phyloP scores from a whole-genome alignment of 805 yeast genomes.

The Pichia sporocuriosa region DNA sequence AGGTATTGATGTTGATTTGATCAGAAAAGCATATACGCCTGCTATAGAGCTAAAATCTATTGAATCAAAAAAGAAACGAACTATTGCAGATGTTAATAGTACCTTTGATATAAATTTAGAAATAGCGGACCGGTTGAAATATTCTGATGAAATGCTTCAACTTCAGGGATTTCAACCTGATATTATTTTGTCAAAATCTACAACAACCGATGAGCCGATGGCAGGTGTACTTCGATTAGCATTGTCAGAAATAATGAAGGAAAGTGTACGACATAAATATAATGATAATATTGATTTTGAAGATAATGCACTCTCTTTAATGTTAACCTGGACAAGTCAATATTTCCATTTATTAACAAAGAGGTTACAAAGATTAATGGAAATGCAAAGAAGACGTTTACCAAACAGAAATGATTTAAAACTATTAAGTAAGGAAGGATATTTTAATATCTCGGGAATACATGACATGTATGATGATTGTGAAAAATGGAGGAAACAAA shows the following conservation, averaged over 20 bases:
- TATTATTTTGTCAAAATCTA: background rate
- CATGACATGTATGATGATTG: conserved; percentile 27
- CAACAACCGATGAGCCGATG: conserved; percentile 5
- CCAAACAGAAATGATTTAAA: conserved; percentile 48
- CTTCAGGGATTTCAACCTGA: background rate
- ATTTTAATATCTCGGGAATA: conserved; percentile 35
- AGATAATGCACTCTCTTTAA: background rate
- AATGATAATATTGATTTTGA: background rate
- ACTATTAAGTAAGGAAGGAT: conserved; percentile 37
- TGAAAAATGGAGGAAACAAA: conserved; percentile 20
- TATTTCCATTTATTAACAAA: conserved; percentile 34
- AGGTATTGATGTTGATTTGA: background rate
- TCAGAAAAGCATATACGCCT: too few relatives aligned
- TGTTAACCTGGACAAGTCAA: conserved; percentile 23
- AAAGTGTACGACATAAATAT: conserved; percentile 4
- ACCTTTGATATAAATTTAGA: background rate
- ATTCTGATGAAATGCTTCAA: background rate
- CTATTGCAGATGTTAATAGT: background rate
- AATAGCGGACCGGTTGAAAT: background rate
- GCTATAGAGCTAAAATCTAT: too few relatives aligned
- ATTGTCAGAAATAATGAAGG: background rate
- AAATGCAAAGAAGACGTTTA: conserved; percentile 52
- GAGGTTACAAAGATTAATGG: conserved; percentile 44
- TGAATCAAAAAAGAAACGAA: conserved; percentile 3
- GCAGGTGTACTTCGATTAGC: background rate